Conservation (phyloP, 176 grass and related monocot genomes). For the Eleusine coracana region DNA sequence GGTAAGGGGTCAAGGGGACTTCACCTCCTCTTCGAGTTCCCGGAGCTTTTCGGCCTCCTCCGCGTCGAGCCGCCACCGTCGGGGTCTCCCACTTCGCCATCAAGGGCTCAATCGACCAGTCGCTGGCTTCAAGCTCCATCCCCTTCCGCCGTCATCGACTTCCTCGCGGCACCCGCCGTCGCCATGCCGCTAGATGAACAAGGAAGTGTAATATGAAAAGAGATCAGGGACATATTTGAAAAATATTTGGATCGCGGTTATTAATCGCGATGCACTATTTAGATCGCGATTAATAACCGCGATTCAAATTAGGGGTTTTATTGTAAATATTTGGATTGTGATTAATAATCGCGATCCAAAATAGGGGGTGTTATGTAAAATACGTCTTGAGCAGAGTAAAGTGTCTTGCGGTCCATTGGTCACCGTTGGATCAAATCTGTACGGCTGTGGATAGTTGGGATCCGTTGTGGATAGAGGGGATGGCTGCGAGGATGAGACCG, state of each 20-base stretch:
- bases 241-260: too few species aligned
- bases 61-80: slow-evolving; percentile 30
- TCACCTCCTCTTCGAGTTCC: slow-evolving; percentile 28
- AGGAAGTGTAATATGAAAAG: too few species aligned
- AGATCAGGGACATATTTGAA: background rate
- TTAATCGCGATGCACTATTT: too few species aligned
- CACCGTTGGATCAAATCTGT: too few species aligned
- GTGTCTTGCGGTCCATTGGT: too few species aligned
- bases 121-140: background rate
- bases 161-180: background rate
- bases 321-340: background rate
- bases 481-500: too few species aligned
- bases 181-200: background rate
- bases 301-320: too few species aligned
- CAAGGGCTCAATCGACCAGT: background rate
- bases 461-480: too few species aligned
- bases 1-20: background rate
- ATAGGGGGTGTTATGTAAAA: too few species aligned
- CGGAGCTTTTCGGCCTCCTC: slow-evolving; percentile 57
- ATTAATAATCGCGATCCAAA: background rate
- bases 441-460: too few species aligned
- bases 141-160: background rate
- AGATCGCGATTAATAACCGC: too few species aligned
- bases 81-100: background rate
- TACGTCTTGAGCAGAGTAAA: too few species aligned